These are phyloP conservation scores for Pleurotus cornucopiae DNA, from an alignment of 768 basidiomycete genomes.

Conservation along the genomic window DNA sequence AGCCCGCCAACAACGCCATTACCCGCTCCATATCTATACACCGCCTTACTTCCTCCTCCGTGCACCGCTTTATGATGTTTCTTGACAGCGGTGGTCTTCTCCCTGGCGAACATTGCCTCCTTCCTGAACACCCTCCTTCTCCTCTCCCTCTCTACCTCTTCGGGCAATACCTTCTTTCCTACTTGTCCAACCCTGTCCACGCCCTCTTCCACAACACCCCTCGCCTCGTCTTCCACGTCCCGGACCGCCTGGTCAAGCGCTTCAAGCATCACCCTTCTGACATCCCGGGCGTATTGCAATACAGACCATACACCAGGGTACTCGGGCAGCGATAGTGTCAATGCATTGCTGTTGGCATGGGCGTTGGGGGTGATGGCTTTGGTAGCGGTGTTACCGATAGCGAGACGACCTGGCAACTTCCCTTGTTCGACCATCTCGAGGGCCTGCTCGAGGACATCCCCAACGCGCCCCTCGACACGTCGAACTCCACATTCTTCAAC, in stretches of 20 bases:
- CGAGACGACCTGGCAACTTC: conserved; percentile 46
- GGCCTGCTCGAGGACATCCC: conserved; percentile 56
- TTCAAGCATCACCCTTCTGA: conserved; percentile 69
- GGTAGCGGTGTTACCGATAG: conserved; percentile 16
- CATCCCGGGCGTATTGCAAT: conserved; percentile 84
- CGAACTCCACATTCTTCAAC: conserved; percentile 74
- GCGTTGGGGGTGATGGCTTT: no score
- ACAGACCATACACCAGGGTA: conserved; percentile 82
- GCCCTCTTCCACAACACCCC: conserved; percentile 56
- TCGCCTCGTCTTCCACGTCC: conserved; percentile 80
- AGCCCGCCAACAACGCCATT: conserved; percentile 79
- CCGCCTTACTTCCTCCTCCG: conserved; percentile 26
- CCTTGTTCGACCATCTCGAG: conserved; percentile 78
- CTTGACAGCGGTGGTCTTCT: conserved; percentile 25
- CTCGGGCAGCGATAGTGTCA: conserved; percentile 47
- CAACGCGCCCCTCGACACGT: conserved; percentile 50
- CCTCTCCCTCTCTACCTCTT: conserved; percentile 62
- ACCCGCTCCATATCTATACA: conserved; percentile 12
- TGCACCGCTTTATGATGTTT: conserved; percentile 29
- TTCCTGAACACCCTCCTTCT: conserved; percentile 86
- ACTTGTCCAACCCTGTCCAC: conserved; percentile 65
- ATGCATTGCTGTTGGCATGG: no score
- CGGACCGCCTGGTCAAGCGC: conserved; percentile 79
- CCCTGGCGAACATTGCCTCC: conserved; percentile 91
- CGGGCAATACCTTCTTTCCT: conserved; percentile 75